phyloP scores from a whole-genome alignment of 225 moss, liverwort and hornwort species.

The Pleurozium schreberi region DNA sequence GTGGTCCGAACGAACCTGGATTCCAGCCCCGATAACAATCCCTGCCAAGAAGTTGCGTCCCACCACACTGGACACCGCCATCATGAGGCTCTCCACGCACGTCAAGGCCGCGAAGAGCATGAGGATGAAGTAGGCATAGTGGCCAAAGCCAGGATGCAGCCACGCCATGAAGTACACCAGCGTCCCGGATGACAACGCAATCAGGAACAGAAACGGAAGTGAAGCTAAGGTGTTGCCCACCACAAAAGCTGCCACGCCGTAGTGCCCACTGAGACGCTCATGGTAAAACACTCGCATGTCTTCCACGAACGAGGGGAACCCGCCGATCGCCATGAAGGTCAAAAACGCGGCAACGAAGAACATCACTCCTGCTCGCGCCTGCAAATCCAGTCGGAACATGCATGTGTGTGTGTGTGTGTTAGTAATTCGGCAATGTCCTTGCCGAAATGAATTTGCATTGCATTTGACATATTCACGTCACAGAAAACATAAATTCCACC shows the following conservation, averaged over 20 bases:
- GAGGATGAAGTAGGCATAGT: constrained; percentile 45
- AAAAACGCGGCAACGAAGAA: constrained; percentile 34
- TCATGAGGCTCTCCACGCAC: constrained; percentile 52
- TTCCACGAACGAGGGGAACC: constrained; percentile 54
- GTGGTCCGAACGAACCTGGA: constrained; percentile 24
- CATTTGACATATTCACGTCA: background rate
- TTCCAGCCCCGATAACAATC: constrained; percentile 38
- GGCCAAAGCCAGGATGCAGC: constrained; percentile 32
- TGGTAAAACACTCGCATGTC: constrained; percentile 44
- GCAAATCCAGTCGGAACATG: background rate
- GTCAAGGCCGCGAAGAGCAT: constrained; percentile 30
- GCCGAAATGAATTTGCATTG: background rate
- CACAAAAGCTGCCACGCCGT: constrained; percentile 43
- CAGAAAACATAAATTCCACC: background rate
- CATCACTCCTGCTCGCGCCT: constrained; percentile 29
- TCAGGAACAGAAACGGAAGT: constrained; percentile 33
- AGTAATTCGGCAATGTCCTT: background rate
- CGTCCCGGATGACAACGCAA: constrained; percentile 20
- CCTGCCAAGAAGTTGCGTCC: constrained; percentile 40
- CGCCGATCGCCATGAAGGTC: constrained; percentile 51
- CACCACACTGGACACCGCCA: constrained; percentile 40
- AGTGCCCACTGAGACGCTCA: constrained; percentile 41
- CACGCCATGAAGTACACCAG: constrained; percentile 36
- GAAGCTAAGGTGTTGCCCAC: constrained; percentile 39
- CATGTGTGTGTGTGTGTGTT: no score